Conservation (phyloP, 768 basidiomycete genomes). For the Obba rivulosa region DNA sequence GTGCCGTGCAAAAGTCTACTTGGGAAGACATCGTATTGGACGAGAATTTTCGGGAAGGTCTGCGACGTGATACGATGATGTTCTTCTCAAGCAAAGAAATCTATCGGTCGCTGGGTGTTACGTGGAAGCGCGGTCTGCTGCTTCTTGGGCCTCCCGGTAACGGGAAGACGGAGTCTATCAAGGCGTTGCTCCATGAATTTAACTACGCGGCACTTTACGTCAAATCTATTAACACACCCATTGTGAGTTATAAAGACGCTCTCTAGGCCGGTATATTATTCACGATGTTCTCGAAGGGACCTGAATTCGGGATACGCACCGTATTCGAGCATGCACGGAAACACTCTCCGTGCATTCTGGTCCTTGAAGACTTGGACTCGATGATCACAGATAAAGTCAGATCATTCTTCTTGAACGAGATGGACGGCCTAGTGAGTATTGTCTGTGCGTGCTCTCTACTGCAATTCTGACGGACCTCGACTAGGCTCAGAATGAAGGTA, state of each 20-base stretch:
- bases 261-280: background rate
- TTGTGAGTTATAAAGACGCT: too few species aligned
- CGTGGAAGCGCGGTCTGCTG: slow-evolving; percentile 30
- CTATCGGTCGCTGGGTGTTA: slow-evolving; percentile 33
- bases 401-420: slow-evolving; percentile 39
- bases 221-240: background rate
- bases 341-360: slow-evolving; percentile 26
- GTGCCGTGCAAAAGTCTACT: slow-evolving; percentile 22
- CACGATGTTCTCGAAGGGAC: slow-evolving; percentile 8
- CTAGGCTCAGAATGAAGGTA: slow-evolving; percentile 36
- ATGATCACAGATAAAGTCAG: slow-evolving; percentile 33
- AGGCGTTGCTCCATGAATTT: slow-evolving; percentile 26
- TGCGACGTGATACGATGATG: slow-evolving; percentile 31
- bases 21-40: slow-evolving; percentile 33
- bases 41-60: slow-evolving; percentile 25
- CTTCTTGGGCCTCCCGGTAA: slow-evolving; percentile 29
- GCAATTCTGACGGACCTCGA: background rate
- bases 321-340: slow-evolving; percentile 33
- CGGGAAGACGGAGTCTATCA: slow-evolving; percentile 33
- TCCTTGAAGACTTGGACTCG: slow-evolving; percentile 39
- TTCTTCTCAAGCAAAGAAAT: slow-evolving; percentile 34
- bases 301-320: slow-evolving; percentile 23
- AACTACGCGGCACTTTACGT: slow-evolving; percentile 14
- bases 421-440: slow-evolving; percentile 18
- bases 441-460: background rate